Conservation (phyloP, 352 stramenopile genomes). For the Globisporangium viniferum region DNA sequence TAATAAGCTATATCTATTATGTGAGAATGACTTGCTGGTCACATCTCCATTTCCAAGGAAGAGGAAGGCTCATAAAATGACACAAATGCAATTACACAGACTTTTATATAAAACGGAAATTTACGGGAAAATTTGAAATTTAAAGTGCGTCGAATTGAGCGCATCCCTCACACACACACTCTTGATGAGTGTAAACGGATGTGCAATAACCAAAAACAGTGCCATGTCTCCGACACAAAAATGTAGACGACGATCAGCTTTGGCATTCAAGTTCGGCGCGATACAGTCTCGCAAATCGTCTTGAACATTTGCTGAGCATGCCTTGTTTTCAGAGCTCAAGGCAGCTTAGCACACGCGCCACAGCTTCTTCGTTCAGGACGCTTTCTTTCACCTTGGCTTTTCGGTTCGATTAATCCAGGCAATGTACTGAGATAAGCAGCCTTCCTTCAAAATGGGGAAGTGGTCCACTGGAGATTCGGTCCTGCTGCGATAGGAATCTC, state of each 20-base stretch:
- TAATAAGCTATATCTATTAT: too few species aligned
- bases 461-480: constrained; percentile 7
- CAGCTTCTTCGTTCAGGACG: too few species aligned
- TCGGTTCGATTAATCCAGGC: not conserved
- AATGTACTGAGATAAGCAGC: not conserved
- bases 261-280: not conserved
- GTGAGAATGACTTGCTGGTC: too few species aligned
- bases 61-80: not conserved
- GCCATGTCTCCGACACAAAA: not conserved
- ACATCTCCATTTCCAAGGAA: too few species aligned
- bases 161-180: not conserved
- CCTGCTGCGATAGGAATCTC: constrained; percentile 7
- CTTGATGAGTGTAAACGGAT: not conserved
- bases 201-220: not conserved
- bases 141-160: not conserved
- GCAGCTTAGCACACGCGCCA: not conserved
- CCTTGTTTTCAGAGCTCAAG: not conserved
- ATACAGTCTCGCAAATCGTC: not conserved
- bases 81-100: not conserved
- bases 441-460: not conserved
- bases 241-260: not conserved
- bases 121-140: not conserved
- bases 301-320: not conserved
- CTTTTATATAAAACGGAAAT: not conserved
- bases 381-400: too few species aligned